phyloP scores from a whole-genome alignment of 1,139 yeast species.

The Suhomyces chickasaworum region DNA sequence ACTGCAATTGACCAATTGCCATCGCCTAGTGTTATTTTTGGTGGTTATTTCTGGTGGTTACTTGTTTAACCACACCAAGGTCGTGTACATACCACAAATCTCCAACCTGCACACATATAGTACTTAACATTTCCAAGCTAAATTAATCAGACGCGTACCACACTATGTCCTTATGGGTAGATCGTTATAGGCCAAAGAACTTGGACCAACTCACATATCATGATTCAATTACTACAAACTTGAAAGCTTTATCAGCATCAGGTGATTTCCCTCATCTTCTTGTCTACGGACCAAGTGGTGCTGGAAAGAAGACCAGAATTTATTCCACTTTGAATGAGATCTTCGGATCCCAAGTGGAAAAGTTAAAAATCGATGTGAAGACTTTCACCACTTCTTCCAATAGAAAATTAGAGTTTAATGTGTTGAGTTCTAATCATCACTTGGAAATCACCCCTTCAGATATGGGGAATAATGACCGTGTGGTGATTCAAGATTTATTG shows the following conservation, averaged over 20 bases:
- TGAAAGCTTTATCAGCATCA: slow-evolving; percentile 65
- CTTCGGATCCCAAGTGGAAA: slow-evolving; percentile 81
- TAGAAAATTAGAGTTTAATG: slow-evolving; percentile 84
- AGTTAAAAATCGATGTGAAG: slow-evolving; percentile 85
- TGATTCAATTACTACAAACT: slow-evolving; percentile 58
- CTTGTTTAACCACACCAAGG: no score
- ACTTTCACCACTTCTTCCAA: slow-evolving; percentile 71
- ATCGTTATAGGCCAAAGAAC: slow-evolving; percentile 80
- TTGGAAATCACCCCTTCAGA: slow-evolving; percentile 96
- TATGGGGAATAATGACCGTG: slow-evolving; percentile 92
- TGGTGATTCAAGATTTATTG: slow-evolving; percentile 89
- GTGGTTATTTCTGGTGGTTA: no score
- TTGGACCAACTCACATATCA: slow-evolving; percentile 70
- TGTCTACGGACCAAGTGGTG: slow-evolving; percentile 94
- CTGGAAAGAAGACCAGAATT: slow-evolving; percentile 95
- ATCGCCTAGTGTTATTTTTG: no score
- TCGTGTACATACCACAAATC: background rate
- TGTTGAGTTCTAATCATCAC: slow-evolving; percentile 87
- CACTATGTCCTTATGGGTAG: slow-evolving; percentile 93
- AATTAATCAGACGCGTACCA: slow-evolving; percentile 10
- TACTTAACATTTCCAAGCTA: background rate
- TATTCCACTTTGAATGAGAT: slow-evolving; percentile 77
- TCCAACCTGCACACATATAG: background rate
- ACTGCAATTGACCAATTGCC: no score
- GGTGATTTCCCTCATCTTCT: slow-evolving; percentile 93